Conservation (phyloP, 768 basidiomycete genomes). For the Hericium erinaceus region DNA sequence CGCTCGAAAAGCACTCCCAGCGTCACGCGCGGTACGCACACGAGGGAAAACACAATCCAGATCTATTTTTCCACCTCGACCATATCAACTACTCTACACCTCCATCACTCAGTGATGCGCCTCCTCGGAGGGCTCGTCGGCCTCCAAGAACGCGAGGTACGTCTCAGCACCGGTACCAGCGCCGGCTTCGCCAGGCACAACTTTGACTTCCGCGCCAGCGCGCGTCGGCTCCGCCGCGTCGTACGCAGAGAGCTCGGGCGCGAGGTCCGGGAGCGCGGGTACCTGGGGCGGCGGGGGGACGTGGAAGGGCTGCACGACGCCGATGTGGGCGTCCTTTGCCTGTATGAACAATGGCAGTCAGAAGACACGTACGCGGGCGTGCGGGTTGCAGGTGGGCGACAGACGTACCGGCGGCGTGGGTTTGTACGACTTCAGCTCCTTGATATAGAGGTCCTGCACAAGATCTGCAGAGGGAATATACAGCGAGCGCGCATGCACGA, state of each 20-base stretch:
- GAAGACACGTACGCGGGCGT: background rate
- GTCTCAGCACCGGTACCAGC: slow-evolving; percentile 28
- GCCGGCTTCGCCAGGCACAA: slow-evolving; percentile 6
- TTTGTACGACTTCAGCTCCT: slow-evolving; percentile 87
- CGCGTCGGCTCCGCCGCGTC: slow-evolving; percentile 65
- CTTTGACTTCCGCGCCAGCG: background rate
- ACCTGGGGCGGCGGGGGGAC: slow-evolving; percentile 65
- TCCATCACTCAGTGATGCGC: slow-evolving; percentile 19
- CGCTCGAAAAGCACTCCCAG: no score
- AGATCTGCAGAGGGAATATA: slow-evolving; percentile 50
- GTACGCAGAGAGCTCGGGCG: slow-evolving; percentile 81
- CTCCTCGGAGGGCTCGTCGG: slow-evolving; percentile 31
- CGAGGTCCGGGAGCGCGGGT: slow-evolving; percentile 80
- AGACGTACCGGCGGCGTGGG: slow-evolving; percentile 57
- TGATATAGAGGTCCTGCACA: slow-evolving; percentile 87
- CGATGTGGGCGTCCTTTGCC: slow-evolving; percentile 88
- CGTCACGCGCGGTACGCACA: no score
- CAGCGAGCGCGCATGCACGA: background rate
- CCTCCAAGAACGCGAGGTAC: slow-evolving; percentile 35
- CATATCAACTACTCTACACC: background rate
- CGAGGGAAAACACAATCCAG: no score
- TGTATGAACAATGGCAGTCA: slow-evolving; percentile 22
- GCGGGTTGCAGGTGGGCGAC: background rate
- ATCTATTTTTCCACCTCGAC: background rate
- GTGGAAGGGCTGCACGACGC: slow-evolving; percentile 74